Percentiles rank a stretch among this genome's conserved stretches.
Evolutionary conservation across 2,329 filamentous ascomycete species (phyloP).

Genomic region (Nemania sp.): DNA sequence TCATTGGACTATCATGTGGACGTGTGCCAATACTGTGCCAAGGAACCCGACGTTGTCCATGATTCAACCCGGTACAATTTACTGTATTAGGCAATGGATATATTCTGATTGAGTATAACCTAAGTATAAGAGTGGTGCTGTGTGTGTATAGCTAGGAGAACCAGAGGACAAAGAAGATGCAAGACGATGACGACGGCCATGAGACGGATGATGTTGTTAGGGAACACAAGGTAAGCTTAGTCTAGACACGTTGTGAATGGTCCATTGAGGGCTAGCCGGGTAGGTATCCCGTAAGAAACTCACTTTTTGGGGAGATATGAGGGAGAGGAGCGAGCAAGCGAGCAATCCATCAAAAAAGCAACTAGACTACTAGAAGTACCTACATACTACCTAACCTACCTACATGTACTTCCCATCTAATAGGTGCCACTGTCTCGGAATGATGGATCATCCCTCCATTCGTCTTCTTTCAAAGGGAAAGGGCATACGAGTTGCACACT

Average conservation of each 20-base stretch:
- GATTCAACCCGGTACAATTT: constrained; percentile 15
- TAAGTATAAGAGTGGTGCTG: background rate
- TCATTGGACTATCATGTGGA: constrained; percentile 32
- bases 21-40: constrained; percentile 35
- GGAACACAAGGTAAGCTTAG: constrained; percentile 16
- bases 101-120: background rate
- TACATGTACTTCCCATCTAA: background rate
- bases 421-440: constrained; percentile 4
- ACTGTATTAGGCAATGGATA: constrained; percentile 13
- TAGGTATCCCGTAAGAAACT: background rate
- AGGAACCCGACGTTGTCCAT: constrained; percentile 18
- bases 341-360: no score
- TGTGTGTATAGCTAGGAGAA: background rate
- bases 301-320: background rate
- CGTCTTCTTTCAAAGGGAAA: background rate
- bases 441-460: constrained; percentile 1
- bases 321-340: background rate
- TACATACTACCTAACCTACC: background rate
- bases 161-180: background rate
- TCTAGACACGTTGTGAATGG: constrained; percentile 21
- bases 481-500: background rate
- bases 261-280: background rate
- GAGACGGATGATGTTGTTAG: constrained; percentile 12
- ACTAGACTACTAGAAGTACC: no score
- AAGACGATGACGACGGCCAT: constrained; percentile 5